Percentiles rank a stretch among this genome's conserved stretches.
Evolutionary conservation across 345 rosid species (phyloP).

Genomic region (Cardiospermum halicacabum): DNA sequence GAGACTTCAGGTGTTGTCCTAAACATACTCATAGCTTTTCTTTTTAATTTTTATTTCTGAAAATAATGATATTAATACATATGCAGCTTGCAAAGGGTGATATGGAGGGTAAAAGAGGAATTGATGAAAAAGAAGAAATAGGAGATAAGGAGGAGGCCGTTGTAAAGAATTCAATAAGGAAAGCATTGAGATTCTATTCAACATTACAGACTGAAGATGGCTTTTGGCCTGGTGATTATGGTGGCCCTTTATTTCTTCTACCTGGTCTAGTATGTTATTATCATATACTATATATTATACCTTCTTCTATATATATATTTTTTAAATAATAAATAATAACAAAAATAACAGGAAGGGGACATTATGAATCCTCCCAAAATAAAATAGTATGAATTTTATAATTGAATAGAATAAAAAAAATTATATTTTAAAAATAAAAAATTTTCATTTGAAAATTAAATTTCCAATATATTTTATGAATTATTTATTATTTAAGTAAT

Average conservation of each 20-base stretch:
- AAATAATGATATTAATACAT: too few species aligned
- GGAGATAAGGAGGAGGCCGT: slow-evolving; percentile 26
- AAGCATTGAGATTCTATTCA: slow-evolving; percentile 47
- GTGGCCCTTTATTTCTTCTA: slow-evolving; percentile 74
- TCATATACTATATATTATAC: too few species aligned
- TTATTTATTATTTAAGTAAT: too few species aligned
- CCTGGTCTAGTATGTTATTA: slow-evolving; percentile 55
- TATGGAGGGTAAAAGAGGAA: neutral
- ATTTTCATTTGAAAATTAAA: too few species aligned
- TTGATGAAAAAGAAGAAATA: slow-evolving; percentile 18
- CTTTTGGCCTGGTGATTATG: slow-evolving; percentile 79
- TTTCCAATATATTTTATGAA: too few species aligned
- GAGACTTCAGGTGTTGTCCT: slow-evolving; percentile 42
- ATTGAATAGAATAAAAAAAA: too few species aligned
- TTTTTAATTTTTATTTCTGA: neutral
- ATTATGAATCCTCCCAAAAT: too few species aligned
- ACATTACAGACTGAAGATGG: slow-evolving; percentile 59
- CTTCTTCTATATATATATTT: too few species aligned
- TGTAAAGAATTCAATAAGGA: slow-evolving; percentile 33
- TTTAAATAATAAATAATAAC: too few species aligned
- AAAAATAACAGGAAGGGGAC: too few species aligned
- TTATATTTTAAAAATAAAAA: too few species aligned
- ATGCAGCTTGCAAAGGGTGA: slow-evolving; percentile 38
- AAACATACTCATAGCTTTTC: neutral
- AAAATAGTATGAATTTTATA: too few species aligned